Evolutionary conservation across 2,329 filamentous ascomycete genomes (phyloP), one percentile per base, ranked within the genome.

Genomic region (Chaetoscypha palmicola): DNA sequence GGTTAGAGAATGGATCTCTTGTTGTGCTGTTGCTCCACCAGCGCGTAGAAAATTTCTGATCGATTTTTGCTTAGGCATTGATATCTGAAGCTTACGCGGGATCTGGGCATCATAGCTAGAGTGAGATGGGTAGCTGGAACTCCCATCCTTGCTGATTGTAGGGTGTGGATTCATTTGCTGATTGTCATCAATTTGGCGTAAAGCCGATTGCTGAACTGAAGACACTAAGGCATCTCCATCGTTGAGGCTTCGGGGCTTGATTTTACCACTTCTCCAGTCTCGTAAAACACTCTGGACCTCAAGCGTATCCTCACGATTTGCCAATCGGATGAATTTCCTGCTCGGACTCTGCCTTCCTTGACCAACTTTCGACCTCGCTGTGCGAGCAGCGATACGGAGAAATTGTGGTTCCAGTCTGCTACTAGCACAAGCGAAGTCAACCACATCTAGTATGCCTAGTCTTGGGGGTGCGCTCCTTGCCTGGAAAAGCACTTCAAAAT

Each of bases 371-470:
- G 61, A 66, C 42, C 64, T 72, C 3, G 71, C 77, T 41, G 74
- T 68, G 12, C 79, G 75, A 33, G 76, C 77, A 39, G 79, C 79
- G 55, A 83, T 70, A 47, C 70, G 77, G 24, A 83, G 62, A 49
- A 83, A 83, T 2, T 59, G 62, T 1, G 79, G 79, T 1, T 76
- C 19, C n/a, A 38, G 17, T 31, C 11, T 30, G 3, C 41, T 35
- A 16, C 30, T 24, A 11, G 32, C 21, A 10, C 17, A 26, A 23
- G 55, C 2, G 65, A 58, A 48, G 73, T 70, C 34, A 17, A 43
- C 66, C 17, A 79, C 70, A 59, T 83, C 79, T n/a, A 82, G 57
- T 43, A 83, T 80, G 51, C 79, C 73, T 16, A 83, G 66, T 16
- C 59, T 62, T 3, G 75, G 74, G n/a, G 72, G 31, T 8, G 14